A percentile compares a stretch with the other conserved stretches of the same genome.
phyloP scores from a whole-genome alignment of 1,284 basidiomycete genomes.

The Ustilago trichophora region DNA sequence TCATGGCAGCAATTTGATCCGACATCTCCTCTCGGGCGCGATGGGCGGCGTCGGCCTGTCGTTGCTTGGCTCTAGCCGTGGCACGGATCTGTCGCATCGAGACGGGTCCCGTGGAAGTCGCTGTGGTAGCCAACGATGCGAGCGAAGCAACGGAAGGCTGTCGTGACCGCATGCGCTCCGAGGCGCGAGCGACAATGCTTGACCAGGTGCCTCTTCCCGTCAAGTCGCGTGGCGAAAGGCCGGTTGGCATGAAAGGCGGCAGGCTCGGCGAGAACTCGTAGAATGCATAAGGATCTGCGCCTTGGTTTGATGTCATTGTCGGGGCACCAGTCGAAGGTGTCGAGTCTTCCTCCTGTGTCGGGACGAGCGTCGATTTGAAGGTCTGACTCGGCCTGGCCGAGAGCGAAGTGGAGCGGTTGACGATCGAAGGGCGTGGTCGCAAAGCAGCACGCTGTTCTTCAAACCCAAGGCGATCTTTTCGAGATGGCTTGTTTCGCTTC shows the following conservation, averaged over 20 bases:
- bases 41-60: constrained; percentile 28
- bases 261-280: constrained; percentile 57
- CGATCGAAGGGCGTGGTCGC: not conserved
- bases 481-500: constrained; percentile 34
- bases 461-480: constrained; percentile 26
- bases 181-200: constrained; percentile 53
- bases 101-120: constrained; percentile 44
- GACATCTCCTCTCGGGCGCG: constrained; percentile 39
- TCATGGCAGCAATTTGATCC: constrained; percentile 32
- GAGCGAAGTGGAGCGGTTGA: constrained; percentile 5
- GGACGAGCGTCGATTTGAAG: constrained; percentile 7
- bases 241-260: constrained; percentile 53
- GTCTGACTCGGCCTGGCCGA: constrained; percentile 6
- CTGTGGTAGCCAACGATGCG: constrained; percentile 8
- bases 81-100: constrained; percentile 49
- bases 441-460: constrained; percentile 44
- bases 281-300: constrained; percentile 41
- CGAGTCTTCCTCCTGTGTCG: constrained; percentile 4
- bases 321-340: not conserved
- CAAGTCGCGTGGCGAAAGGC: constrained; percentile 43
- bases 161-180: constrained; percentile 21
- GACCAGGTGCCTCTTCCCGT: constrained; percentile 56
- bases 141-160: constrained; percentile 32
- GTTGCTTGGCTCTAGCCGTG: constrained; percentile 37
- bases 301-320: not conserved